phyloP scores from a whole-genome alignment of 306 rosid genomes.

The Acacia melanoxylon region DNA sequence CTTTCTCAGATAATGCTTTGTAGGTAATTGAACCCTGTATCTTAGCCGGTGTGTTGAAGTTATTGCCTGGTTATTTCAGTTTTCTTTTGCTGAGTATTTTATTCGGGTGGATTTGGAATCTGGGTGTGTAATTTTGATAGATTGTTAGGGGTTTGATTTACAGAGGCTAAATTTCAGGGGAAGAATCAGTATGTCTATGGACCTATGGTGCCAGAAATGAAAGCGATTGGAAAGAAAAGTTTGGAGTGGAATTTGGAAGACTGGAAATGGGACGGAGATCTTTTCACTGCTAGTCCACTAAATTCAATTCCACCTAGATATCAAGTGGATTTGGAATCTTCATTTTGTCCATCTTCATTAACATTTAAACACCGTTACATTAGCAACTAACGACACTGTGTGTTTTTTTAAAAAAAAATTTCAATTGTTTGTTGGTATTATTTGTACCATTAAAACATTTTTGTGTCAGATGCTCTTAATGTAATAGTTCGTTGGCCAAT shows the following conservation, averaged over 20 bases:
- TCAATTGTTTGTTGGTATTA: no score
- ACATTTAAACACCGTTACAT: no score
- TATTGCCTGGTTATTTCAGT: slow-evolving; percentile 14
- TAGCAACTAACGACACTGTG: no score
- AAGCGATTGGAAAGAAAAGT: slow-evolving; percentile 58
- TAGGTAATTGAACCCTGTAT: slow-evolving; percentile 14
- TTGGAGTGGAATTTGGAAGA: slow-evolving; percentile 85
- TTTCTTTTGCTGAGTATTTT: slow-evolving; percentile 28
- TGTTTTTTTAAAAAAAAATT: no score
- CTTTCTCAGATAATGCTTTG: slow-evolving; percentile 1
- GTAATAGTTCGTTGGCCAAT: no score
- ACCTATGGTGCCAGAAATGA: slow-evolving; percentile 50
- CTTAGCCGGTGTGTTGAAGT: slow-evolving; percentile 18
- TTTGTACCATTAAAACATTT: no score
- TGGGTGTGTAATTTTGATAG: slow-evolving; percentile 27
- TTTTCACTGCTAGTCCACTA: slow-evolving; percentile 61
- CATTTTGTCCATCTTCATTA: no score
- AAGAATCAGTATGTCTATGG: slow-evolving; percentile 47
- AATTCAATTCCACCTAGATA: slow-evolving; percentile 54
- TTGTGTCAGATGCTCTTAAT: no score
- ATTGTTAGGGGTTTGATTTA: slow-evolving; percentile 26
- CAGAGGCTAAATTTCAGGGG: slow-evolving; percentile 72
- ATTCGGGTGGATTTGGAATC: slow-evolving; percentile 41
- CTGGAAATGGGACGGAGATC: slow-evolving; percentile 90
- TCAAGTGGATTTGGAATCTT: no score